Base-by-base conservation (phyloP, 148 eudicot genomes). In the Euryodendron excelsum region DNA sequence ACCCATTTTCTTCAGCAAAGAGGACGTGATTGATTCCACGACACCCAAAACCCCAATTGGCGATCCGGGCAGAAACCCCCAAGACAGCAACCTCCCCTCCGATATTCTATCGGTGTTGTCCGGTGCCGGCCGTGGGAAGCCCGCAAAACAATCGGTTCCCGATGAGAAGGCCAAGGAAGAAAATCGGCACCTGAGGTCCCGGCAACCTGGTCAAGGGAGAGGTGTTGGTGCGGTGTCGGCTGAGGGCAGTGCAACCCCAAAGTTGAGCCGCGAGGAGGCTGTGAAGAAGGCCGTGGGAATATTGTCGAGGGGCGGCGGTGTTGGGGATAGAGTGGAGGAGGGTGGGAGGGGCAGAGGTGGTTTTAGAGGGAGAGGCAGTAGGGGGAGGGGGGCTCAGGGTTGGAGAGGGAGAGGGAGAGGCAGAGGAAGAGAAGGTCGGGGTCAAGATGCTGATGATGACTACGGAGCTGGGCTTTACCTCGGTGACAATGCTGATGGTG, bases 61-160 rank as follows among this genome's bases (percentile, higher is more conserved):
- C 39, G 25, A 48, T 14, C 79, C n/a, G n/a, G n/a, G n/a, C n/a
- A n/a, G n/a, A n/a, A n/a, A n/a, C n/a, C 30, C 58, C 85, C 86
- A 28, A 83, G 75, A n/a, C 56, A 60, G 56, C 45, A 66, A 78
- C 45, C 84, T 81, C 41, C 89, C 87, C 47, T 52, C 80, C 1
- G 72, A 77, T 64, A 30, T 89, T 18, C 3, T 82, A 30, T 82
- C 79, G 13, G 85, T 75, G 41, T 60, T 91, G 44, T 47, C 87
- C 2, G 91, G 94, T 4, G 72, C 84, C 10, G 98, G 98, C 25
- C 86, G 97, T 21, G 98, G 97, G 8, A 67, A 70, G 58, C 79
- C 87, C 36, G 72, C 31, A 2, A 55, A 53, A 23, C 78, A 78
- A 3, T 27, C 69, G 1, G 65, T 39, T 25, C 61, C 44, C 3